Base-by-base conservation (phyloP, 176 grass and related monocot genomes). In the Cenchrus americanus region DNA sequence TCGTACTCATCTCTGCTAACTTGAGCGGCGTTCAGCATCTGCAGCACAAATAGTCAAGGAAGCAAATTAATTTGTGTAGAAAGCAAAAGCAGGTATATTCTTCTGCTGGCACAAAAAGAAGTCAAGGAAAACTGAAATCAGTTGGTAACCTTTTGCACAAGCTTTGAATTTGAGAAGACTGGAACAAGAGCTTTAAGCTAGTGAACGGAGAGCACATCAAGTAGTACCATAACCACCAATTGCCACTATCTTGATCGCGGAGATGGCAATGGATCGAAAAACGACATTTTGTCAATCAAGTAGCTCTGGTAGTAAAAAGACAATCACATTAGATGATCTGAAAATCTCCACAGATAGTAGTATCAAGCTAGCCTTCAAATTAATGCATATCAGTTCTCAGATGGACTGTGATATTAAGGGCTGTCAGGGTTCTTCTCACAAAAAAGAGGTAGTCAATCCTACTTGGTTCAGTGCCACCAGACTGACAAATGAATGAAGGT, bases 251-350 rank as follows among this genome's bases (percentile, higher is more conserved):
- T 89, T 14, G 87, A 77, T 74, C 78, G 88, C 64, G 96, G 82
- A 40, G 87, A 69, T 66, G 93, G 96, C 66, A 95, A 79, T 17
- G 96, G 85, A 15, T 98, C 91, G 40, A 92, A 30, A 74, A 94
- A 89, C 4, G 96, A 93, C 96, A 98, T 95, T 15, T 91, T 95
- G 55, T 94, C 93, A 41, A 99, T 84, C 77, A 96, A 90, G 27
- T 52, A 81, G 3, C 87, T 89, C 96, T 99, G 82, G 57, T 13
- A 43, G 23, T 32, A 74, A 78, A 15, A 8, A 3, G 44, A 73
- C 3, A 14, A 0, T 23, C 42, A 43, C 3, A 50, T 88, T 89
- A 86, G 68, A 53, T 53, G 52, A 59, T 74, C n/a, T 11, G 14
- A 84, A 81, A 84, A 32, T 21, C 52, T 41, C 55, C 14, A 6